Base-by-base conservation (phyloP, 768 basidiomycete genomes). In the Xerocomellus amylosporus region DNA sequence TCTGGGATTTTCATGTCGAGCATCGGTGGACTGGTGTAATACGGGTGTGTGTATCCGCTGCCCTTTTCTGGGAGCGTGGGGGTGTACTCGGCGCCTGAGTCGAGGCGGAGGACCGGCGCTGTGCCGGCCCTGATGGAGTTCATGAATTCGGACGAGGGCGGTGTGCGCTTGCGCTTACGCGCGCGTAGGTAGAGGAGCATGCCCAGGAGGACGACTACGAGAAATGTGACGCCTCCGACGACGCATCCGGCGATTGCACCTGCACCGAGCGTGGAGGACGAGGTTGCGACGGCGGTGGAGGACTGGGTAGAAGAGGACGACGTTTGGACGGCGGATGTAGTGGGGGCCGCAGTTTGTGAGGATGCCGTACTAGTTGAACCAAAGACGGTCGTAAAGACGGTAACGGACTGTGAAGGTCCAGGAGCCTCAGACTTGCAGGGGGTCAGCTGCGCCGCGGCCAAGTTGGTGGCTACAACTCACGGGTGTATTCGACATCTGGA, bases 111-210 rank as follows among this genome's bases (percentile, higher is more conserved):
- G 36, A 70, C 56, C 10, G 69, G 69, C 6, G 60, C 2, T 13
- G 47, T 43, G 17, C 70, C 70, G 0, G 47, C 55, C 41, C 51
- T 58, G 49, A 68, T 53, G 30, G 66, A 65, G 20, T 69, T 64
- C 39, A 81, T 67, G 65, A 86, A 86, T 58, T 85, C 84, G 17
- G 82, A 75, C 15, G 84, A 84, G 4, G 86, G 86, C 1, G 83
- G 75, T n/a, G 71, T 74, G 47, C 72, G 76, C 24, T 64, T 73
- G 39, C 73, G 73, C 19, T 51, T 53, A 20, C 77, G 77, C 17
- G 75, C 72, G 39, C 77, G 79, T 14, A 76, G 60, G 56, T 77
- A 64, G 43, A 80, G 37, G 45, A 83, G 54, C n/a, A 72, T 31
- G 31, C 60, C 71, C 8, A 76, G 49, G 7, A 65, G 43, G 15